These are phyloP conservation scores for Tubosaeta sp. DNA, from an alignment of 768 basidiomycete species.

Conservation along the genomic window DNA sequence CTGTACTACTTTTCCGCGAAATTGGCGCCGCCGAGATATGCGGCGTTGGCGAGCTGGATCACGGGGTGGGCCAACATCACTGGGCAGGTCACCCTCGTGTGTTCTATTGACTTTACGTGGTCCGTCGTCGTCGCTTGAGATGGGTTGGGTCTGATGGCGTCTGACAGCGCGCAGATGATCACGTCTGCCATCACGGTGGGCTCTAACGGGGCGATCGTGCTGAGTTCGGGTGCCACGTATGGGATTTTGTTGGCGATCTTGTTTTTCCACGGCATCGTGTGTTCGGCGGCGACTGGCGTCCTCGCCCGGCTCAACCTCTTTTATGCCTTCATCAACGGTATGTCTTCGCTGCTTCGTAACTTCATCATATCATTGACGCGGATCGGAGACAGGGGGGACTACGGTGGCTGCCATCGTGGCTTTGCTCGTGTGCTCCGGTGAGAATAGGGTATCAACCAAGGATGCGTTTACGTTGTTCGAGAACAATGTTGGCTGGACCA, in stretches of 20 bases:
- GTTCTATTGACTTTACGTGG: slow-evolving; percentile 73
- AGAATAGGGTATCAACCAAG: slow-evolving; percentile 57
- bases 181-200: slow-evolving; percentile 63
- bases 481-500: slow-evolving; percentile 66
- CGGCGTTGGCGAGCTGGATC: slow-evolving; percentile 57
- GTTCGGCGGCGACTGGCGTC: slow-evolving; percentile 62
- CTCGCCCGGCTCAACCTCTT: slow-evolving; percentile 67
- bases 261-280: slow-evolving; percentile 64
- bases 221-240: slow-evolving; percentile 60
- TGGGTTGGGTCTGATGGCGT: neutral
- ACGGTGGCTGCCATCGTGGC: slow-evolving; percentile 58
- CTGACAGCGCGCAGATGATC: slow-evolving; percentile 66
- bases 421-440: slow-evolving; percentile 53
- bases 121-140: slow-evolving; percentile 16
- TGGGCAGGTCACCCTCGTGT: slow-evolving; percentile 65
- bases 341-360: slow-evolving; percentile 16
- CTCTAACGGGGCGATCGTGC: slow-evolving; percentile 47
- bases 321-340: slow-evolving; percentile 64
- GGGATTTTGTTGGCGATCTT: slow-evolving; percentile 64
- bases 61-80: slow-evolving; percentile 72
- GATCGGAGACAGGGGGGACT: slow-evolving; percentile 48
- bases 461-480: slow-evolving; percentile 69
- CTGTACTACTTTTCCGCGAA: slow-evolving; percentile 78
- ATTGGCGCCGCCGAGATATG: slow-evolving; percentile 57
- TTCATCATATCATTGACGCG: neutral